A percentile compares a stretch with the other conserved stretches of the same genome.
Conservation (phyloP, 169 alveolate genomes). For the Besnoitia besnoiti region DNA sequence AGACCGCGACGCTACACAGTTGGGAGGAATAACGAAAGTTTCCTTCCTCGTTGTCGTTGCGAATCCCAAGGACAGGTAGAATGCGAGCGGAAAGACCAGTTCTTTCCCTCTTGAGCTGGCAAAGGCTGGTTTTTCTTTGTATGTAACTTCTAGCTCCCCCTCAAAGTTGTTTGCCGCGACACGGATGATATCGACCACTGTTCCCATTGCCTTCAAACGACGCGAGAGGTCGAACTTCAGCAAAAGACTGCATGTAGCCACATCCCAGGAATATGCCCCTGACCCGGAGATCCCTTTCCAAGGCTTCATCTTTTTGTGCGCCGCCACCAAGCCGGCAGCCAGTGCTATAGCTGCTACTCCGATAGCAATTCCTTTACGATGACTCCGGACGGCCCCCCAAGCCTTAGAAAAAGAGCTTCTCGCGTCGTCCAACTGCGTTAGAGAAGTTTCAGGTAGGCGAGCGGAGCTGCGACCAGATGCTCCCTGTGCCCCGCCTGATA, state of each 20-base stretch:
- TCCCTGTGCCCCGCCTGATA: no score
- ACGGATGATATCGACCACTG: not conserved
- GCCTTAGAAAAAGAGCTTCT: not conserved
- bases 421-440: no score
- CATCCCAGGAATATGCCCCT: not conserved
- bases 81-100: not conserved
- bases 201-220: not conserved
- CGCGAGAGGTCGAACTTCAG: not conserved
- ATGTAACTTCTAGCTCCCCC: not conserved
- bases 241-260: not conserved
- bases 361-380: not conserved
- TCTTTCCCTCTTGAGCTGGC: not conserved
- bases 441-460: no score
- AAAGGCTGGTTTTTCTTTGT: conserved; percentile 15
- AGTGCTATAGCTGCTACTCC: not conserved
- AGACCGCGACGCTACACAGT: conserved; percentile 16
- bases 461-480: no score
- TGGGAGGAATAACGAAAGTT: not conserved
- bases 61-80: not conserved
- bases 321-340: not conserved
- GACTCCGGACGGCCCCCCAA: not conserved
- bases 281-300: conserved; percentile 3
- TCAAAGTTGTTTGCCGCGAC: not conserved
- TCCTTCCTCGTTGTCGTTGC: not conserved
- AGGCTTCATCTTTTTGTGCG: not conserved